These are phyloP conservation scores for Zelonia costaricensis DNA, from an alignment of 208 protist genomes.

Conservation along the genomic window DNA sequence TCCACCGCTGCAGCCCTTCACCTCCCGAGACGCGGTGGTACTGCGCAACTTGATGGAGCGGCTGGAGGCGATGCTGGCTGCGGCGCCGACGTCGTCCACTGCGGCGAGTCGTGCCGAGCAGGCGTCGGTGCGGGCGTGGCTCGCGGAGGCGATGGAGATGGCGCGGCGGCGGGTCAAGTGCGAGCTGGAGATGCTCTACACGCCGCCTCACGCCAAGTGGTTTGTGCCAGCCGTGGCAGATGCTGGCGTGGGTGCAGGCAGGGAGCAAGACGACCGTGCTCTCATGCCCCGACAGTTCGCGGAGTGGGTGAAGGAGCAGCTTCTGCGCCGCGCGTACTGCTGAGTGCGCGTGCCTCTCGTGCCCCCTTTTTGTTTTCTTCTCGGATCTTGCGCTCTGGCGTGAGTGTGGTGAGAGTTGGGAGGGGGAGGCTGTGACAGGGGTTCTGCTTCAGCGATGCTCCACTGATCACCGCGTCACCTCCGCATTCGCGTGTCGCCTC, in stretches of 20 bases:
- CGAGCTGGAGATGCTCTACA: conserved; percentile 42
- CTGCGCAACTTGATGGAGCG: conserved; percentile 30
- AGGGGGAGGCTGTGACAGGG: no score
- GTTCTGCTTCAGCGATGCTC: background rate
- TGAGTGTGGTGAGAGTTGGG: no score
- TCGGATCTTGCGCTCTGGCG: no score
- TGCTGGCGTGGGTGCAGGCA: background rate
- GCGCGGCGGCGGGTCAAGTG: conserved; percentile 14
- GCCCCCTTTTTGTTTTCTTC: background rate
- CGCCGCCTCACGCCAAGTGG: background rate
- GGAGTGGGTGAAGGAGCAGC: conserved; percentile 37
- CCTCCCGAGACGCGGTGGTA: conserved; percentile 50
- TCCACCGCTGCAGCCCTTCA: conserved; percentile 40
- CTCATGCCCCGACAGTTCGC: background rate
- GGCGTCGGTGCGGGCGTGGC: conserved; percentile 13
- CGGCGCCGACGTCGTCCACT: background rate
- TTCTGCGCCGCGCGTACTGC: conserved; percentile 44
- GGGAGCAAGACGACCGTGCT: background rate
- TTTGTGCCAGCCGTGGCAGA: background rate
- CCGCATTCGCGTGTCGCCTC: no score
- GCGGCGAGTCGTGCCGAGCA: background rate
- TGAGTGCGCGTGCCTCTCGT: background rate
- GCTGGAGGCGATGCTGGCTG: conserved; percentile 3
- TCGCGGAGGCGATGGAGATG: conserved; percentile 26
- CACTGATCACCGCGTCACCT: no score